These are phyloP conservation scores for Asterella californica DNA, from an alignment of 225 moss, liverwort and hornwort species.

Conservation along the genomic window DNA sequence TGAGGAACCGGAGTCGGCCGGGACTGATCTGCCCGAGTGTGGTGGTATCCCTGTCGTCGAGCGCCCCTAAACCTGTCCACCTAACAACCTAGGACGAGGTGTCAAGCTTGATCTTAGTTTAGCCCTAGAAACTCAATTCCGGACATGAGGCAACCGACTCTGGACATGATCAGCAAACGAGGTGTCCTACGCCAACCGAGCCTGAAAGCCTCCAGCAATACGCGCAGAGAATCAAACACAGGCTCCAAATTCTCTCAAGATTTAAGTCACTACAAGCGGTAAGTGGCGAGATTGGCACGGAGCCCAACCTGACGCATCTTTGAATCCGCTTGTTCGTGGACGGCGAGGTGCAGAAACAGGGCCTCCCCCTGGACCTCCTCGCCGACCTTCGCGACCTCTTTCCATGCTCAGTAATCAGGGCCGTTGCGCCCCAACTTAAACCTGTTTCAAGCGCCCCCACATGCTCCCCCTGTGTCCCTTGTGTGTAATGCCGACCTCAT, in stretches of 20 bases:
- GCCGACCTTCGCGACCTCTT: conserved; percentile 86
- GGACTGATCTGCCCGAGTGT: background rate
- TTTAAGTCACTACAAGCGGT: conserved; percentile 12
- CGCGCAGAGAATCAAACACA: conserved; percentile 20
- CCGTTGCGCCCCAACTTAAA: conserved; percentile 28
- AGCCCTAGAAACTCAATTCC: background rate
- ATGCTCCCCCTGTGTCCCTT: conserved; percentile 26
- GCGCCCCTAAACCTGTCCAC: background rate
- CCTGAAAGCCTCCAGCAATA: background rate
- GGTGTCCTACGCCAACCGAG: background rate
- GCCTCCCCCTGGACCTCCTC: conserved; percentile 55
- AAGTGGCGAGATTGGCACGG: conserved; percentile 30
- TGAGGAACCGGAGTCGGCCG: background rate
- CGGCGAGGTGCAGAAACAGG: conserved; percentile 76
- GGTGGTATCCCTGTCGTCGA: background rate
- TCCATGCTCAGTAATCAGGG: conserved; percentile 58
- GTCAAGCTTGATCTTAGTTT: background rate
- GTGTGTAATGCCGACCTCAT: conserved; percentile 13
- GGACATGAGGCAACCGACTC: background rate
- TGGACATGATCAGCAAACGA: background rate
- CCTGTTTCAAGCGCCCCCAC: conserved; percentile 25
- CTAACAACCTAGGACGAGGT: background rate
- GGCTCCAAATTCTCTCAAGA: conserved; percentile 28
- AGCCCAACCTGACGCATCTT: conserved; percentile 74
- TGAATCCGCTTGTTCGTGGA: conserved; percentile 80